phyloP scores from a whole-genome alignment of 2,329 filamentous ascomycete species.

The Fusarium verticillioides region DNA sequence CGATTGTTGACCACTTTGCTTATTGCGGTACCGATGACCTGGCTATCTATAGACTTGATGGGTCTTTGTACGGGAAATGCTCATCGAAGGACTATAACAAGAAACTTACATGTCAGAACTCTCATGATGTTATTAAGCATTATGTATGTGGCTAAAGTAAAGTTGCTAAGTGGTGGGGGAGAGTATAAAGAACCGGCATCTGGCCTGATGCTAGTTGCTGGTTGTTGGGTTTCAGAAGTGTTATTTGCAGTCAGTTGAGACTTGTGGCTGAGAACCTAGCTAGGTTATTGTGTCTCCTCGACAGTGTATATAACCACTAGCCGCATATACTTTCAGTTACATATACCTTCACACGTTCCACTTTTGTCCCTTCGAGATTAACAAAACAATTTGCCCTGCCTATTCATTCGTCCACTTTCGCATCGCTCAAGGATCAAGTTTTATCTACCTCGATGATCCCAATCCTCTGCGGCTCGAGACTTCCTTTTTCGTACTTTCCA shows the following conservation, averaged over 20 bases:
- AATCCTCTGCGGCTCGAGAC: no score
- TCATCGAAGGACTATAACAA: background rate
- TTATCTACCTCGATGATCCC: no score
- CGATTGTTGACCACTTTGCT: background rate
- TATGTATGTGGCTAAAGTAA: background rate
- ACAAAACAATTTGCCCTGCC: no score
- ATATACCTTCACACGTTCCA: background rate
- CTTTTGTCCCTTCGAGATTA: no score
- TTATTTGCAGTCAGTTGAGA: no score
- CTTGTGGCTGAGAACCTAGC: no score
- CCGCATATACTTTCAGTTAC: background rate
- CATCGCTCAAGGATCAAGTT: no score
- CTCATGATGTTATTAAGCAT: background rate
- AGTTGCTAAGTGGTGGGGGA: background rate
- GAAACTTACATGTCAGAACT: background rate
- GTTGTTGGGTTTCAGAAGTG: background rate
- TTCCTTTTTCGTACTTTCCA: no score
- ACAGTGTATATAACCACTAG: background rate
- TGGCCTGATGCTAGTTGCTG: rapidly evolving
- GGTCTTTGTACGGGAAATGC: background rate
- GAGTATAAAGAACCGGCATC: no score
- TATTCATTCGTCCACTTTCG: background rate
- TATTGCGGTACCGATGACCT: background rate
- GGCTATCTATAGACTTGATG: background rate
- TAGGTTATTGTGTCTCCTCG: background rate